Percentiles rank a stretch among this genome's conserved stretches.
phyloP scores from a whole-genome alignment of 164 flowering plant species.

The Tetrastigma voinierianum region DNA sequence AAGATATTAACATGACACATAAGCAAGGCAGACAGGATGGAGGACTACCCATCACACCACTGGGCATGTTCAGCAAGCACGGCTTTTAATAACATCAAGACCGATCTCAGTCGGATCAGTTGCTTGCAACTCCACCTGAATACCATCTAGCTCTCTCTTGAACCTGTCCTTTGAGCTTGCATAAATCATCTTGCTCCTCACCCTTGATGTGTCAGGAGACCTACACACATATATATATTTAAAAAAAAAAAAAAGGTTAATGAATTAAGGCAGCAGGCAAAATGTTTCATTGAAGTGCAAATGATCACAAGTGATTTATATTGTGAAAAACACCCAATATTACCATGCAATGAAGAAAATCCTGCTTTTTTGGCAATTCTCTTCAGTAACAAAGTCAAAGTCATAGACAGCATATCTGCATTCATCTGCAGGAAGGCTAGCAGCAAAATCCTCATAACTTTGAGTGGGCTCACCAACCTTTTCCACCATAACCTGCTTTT shows the following conservation, averaged over 20 bases:
- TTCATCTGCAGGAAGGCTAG: slow-evolving; percentile 35
- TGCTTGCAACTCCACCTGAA: slow-evolving; percentile 41
- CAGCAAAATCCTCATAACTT: slow-evolving; percentile 31
- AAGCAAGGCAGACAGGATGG: slow-evolving; percentile 6
- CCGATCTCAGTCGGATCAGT: slow-evolving; percentile 41
- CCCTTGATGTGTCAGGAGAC: slow-evolving; percentile 36
- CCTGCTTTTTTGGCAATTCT: slow-evolving; percentile 34
- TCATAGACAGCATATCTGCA: slow-evolving; percentile 41
- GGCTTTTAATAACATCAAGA: slow-evolving; percentile 36
- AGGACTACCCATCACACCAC: neutral
- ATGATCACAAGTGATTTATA: too few species aligned
- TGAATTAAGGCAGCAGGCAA: neutral
- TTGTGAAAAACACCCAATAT: neutral
- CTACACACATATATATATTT: slow-evolving; percentile 18
- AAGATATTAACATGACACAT: slow-evolving; percentile 18
- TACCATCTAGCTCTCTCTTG: slow-evolving; percentile 37
- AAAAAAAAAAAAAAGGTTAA: neutral
- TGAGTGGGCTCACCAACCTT: slow-evolving; percentile 34
- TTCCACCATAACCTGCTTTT: slow-evolving; percentile 35
- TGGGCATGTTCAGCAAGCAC: slow-evolving; percentile 18
- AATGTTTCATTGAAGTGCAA: too few species aligned
- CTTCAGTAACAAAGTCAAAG: slow-evolving; percentile 31
- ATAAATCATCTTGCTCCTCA: slow-evolving; percentile 44
- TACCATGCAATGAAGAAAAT: slow-evolving; percentile 39
- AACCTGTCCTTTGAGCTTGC: slow-evolving; percentile 42